Percentiles rank a stretch among this genome's conserved stretches.
Evolutionary conservation across 768 basidiomycete genomes (phyloP).

Genomic region (Paxillus ammoniavirescens): DNA sequence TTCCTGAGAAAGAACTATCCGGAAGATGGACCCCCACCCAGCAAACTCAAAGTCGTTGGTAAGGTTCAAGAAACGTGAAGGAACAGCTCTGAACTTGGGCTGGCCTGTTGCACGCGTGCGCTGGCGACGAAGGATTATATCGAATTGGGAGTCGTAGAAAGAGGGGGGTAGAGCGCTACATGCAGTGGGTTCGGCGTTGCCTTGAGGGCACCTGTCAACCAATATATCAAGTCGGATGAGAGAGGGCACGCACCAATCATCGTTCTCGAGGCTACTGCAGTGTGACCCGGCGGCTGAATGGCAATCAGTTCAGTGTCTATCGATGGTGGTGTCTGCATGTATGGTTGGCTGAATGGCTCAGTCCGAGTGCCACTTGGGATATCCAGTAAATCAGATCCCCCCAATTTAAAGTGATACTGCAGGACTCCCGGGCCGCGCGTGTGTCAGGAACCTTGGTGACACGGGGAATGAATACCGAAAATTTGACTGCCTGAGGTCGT

Average conservation of each 20-base stretch:
- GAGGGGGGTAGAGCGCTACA: slow-evolving; percentile 35
- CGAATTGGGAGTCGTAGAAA: slow-evolving; percentile 49
- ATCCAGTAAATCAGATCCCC: too few relatives aligned
- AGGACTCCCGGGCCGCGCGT: too few relatives aligned
- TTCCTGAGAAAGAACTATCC: slow-evolving; percentile 43
- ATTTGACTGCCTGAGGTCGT: too few relatives aligned
- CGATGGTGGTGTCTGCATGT: neutral
- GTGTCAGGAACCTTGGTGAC: too few relatives aligned
- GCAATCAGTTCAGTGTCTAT: neutral
- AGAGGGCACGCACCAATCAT: too few relatives aligned
- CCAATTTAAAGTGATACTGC: too few relatives aligned
- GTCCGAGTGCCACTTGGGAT: too few relatives aligned
- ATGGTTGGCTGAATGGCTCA: too few relatives aligned
- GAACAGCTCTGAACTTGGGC: slow-evolving; percentile 37
- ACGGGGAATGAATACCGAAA: too few relatives aligned
- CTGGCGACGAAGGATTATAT: slow-evolving; percentile 60
- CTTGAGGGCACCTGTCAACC: neutral
- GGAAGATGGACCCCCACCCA: slow-evolving; percentile 60
- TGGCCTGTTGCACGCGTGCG: slow-evolving; percentile 46
- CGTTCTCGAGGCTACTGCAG: neutral
- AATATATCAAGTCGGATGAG: too few relatives aligned
- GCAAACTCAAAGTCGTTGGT: slow-evolving; percentile 69
- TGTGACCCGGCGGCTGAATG: neutral
- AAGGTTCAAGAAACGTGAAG: slow-evolving; percentile 63
- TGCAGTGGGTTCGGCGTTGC: neutral